phyloP scores from a whole-genome alignment of 1,284 basidiomycete genomes.

The Cerrena zonata region DNA sequence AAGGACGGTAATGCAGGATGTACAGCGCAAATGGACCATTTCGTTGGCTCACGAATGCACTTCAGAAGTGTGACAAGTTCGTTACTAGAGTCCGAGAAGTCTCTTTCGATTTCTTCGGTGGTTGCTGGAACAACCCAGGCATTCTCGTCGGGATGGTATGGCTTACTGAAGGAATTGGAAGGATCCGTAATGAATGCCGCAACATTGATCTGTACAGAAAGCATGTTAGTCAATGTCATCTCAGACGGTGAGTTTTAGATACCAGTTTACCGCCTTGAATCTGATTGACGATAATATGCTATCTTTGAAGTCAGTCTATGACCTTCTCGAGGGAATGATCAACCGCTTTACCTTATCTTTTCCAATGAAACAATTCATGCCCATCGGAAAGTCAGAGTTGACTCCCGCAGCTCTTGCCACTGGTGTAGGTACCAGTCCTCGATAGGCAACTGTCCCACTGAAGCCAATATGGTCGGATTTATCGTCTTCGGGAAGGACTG shows the following conservation, averaged over 20 bases:
- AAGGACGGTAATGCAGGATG: not conserved
- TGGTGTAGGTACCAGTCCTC: slow-evolving; percentile 35
- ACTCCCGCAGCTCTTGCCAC: slow-evolving; percentile 32
- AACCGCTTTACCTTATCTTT: slow-evolving; percentile 6
- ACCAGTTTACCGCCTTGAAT: slow-evolving; percentile 6
- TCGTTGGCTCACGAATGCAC: not conserved
- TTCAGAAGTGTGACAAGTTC: not conserved
- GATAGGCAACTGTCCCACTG: slow-evolving; percentile 39
- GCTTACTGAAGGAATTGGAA: not conserved
- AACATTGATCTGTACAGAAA: slow-evolving; percentile 5
- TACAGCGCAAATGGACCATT: not conserved
- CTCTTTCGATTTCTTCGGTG: not conserved
- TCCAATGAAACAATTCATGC: slow-evolving; percentile 2
- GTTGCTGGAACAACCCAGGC: not conserved
- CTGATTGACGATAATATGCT: slow-evolving; percentile 7
- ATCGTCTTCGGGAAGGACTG: slow-evolving; percentile 26
- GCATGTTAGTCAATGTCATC: not conserved
- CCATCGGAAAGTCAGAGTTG: slow-evolving; percentile 23
- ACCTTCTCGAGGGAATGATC: not conserved
- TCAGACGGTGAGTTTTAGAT: not conserved
- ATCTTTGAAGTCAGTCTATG: not conserved
- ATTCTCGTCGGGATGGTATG: not conserved
- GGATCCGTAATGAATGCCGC: slow-evolving; percentile 5
- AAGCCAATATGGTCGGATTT: slow-evolving; percentile 31
- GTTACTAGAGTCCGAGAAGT: not conserved